Conservation (phyloP, 768 basidiomycete genomes). For the Leccinum obscurum region DNA sequence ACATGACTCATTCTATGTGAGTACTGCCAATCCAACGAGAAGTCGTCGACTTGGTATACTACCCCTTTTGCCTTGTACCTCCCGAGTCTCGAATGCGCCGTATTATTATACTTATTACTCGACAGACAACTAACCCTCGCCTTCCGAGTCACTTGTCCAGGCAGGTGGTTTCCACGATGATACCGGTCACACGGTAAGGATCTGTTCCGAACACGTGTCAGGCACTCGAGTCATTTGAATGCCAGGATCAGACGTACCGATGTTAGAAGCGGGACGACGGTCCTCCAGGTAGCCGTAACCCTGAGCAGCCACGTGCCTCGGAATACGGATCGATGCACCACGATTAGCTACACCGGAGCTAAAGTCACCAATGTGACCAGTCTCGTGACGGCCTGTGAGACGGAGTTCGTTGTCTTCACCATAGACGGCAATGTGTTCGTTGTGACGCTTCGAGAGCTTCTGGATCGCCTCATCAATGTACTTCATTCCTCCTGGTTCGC, state of each 20-base stretch:
- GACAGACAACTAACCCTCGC: neutral
- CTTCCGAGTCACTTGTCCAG: slow-evolving; percentile 52
- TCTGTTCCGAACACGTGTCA: slow-evolving; percentile 45
- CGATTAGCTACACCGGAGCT: slow-evolving; percentile 96
- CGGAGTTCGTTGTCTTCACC: slow-evolving; percentile 97
- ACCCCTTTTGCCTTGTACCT: slow-evolving; percentile 14
- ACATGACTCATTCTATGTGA: slow-evolving; percentile 1
- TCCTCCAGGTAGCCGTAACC: slow-evolving; percentile 97
- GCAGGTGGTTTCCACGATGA: slow-evolving; percentile 86
- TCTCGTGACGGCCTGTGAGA: slow-evolving; percentile 96
- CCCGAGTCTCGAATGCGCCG: neutral
- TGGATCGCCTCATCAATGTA: slow-evolving; percentile 89
- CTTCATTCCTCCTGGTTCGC: slow-evolving; percentile 92
- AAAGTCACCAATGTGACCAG: slow-evolving; percentile 89
- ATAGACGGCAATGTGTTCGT: slow-evolving; percentile 96
- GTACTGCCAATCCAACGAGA: slow-evolving; percentile 11
- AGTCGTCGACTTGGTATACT: slow-evolving; percentile 24
- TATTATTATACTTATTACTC: slow-evolving; percentile 14
- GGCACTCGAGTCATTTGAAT: neutral
- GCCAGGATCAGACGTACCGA: slow-evolving; percentile 56
- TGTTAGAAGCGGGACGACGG: slow-evolving; percentile 96
- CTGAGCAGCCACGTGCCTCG: slow-evolving; percentile 87
- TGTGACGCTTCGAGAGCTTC: slow-evolving; percentile 87
- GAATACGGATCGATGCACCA: slow-evolving; percentile 95
- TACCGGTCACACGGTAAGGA: slow-evolving; percentile 91